Evolutionary conservation across 768 basidiomycete species (phyloP).

Genomic region (Rhizopogon vesiculosus): DNA sequence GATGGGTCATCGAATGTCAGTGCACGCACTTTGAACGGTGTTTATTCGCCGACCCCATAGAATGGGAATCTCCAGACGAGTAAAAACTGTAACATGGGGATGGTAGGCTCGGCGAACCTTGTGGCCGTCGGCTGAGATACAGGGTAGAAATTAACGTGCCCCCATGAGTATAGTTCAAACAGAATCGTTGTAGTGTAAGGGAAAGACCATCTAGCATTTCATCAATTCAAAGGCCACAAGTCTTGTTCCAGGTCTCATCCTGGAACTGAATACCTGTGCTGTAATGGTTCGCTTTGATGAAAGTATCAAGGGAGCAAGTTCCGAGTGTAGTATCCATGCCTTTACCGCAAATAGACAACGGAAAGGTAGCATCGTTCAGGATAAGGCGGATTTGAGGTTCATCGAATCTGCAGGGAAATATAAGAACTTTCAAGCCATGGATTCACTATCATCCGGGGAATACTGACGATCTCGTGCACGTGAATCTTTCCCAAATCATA

Average conservation of each 20-base stretch:
- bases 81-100: no score
- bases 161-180: no score
- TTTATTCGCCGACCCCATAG: no score
- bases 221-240: conserved; percentile 22
- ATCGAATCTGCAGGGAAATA: conserved; percentile 16
- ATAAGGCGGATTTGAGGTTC: conserved; percentile 37
- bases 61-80: no score
- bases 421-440: not conserved
- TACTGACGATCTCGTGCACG: conserved; percentile 29
- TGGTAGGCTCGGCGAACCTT: no score
- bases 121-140: no score
- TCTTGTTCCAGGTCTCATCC: conserved; percentile 30
- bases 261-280: conserved; percentile 25
- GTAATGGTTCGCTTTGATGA: conserved; percentile 24
- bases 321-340: conserved; percentile 27
- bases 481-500: conserved; percentile 40
- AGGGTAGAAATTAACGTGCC: no score
- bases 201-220: not conserved
- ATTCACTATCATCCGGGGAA: not conserved
- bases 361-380: conserved; percentile 36
- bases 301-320: conserved; percentile 32
- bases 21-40: no score
- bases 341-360: conserved; percentile 31
- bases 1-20: no score
- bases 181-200: not conserved